A percentile compares a stretch with the other conserved stretches of the same genome.
Evolutionary conservation across 2,329 filamentous ascomycete species (phyloP).

Genomic region (Berkeleyomyces rouxiae): DNA sequence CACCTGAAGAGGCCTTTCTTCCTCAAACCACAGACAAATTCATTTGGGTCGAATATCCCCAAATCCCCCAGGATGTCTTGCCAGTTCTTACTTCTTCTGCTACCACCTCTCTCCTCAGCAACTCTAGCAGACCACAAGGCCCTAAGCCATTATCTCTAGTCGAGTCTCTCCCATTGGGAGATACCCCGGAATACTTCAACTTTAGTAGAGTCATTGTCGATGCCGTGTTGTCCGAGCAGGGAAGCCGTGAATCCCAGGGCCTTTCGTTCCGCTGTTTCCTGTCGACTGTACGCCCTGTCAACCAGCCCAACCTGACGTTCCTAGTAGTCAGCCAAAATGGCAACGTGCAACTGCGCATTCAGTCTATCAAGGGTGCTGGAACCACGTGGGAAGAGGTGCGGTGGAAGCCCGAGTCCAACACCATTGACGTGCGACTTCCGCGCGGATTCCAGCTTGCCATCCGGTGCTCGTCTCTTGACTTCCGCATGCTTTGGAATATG

Average conservation of each 20-base stretch:
- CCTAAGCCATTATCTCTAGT: conserved; percentile 33
- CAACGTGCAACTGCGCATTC: conserved; percentile 57
- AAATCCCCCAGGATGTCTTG: conserved; percentile 53
- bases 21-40: conserved; percentile 64
- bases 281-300: conserved; percentile 54
- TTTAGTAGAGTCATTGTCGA: conserved; percentile 66
- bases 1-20: conserved; percentile 50
- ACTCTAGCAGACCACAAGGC: conserved; percentile 29
- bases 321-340: conserved; percentile 67
- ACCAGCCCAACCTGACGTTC: conserved; percentile 53
- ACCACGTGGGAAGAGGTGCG: conserved; percentile 67
- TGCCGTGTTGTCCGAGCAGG: conserved; percentile 53
- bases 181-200: conserved; percentile 56
- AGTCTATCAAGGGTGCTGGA: conserved; percentile 48
- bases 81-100: conserved; percentile 40
- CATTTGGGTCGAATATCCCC: conserved; percentile 67
- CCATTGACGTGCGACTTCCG: conserved; percentile 53
- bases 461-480: conserved; percentile 60
- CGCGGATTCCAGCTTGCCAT: conserved; percentile 59
- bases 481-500: conserved; percentile 62
- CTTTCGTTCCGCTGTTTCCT: conserved; percentile 58
- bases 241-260: conserved; percentile 47
- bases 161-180: conserved; percentile 59
- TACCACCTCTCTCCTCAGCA: conserved; percentile 29
- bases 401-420: conserved; percentile 54